Base-by-base conservation (phyloP, 116 monocot species). In the Phalaenopsis hybrid region DNA sequence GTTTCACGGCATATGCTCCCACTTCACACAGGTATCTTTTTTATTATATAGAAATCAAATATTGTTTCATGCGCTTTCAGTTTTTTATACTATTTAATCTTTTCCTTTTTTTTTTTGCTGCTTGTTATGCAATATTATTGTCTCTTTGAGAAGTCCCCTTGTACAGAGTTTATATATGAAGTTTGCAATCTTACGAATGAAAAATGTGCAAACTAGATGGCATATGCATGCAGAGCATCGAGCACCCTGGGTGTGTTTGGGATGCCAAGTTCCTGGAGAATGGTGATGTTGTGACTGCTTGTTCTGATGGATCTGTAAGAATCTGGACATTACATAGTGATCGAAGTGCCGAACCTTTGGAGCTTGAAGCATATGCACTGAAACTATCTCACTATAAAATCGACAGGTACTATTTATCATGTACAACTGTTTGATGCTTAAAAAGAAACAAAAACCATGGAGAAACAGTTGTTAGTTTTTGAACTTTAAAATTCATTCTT, bases 221-320 rank as follows among this genome's bases (percentile, higher is more conserved):
- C 4, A 51, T 77, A 61, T 99, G 99, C 75, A 55, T 93, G 67
- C 95, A 95, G 80, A 99, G 93, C 86, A 92, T 99, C 81, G 99
- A 95, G 78, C 99, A 99, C 80, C 95, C 99, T 81, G 99, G 95
- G 16, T 99, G 99, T 86, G 87, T 99, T 84, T 99, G 99, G 99
- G 99, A 89, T 92, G 92, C 79, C 67, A 99, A 99, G 80, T 99
- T 95, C 83, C 80, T 99, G 86, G 88, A 90, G 68, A 99, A 93
- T 88, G 99, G 99, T 78, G 95, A 99, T 86, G 85, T 99, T 85
- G 88, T 95, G 25, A 93, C 99, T 50, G 99, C 92, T 45, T 99
- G 95, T 83, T 99, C 99, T 75, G 99, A 99, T 91, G 93, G 95
- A 81, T 74, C 44, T 81, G 87, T 82, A n/a, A 84, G 99, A 48